phyloP scores from a whole-genome alignment of 176 grass and related monocot genomes.

The Aegilops tauschii region DNA sequence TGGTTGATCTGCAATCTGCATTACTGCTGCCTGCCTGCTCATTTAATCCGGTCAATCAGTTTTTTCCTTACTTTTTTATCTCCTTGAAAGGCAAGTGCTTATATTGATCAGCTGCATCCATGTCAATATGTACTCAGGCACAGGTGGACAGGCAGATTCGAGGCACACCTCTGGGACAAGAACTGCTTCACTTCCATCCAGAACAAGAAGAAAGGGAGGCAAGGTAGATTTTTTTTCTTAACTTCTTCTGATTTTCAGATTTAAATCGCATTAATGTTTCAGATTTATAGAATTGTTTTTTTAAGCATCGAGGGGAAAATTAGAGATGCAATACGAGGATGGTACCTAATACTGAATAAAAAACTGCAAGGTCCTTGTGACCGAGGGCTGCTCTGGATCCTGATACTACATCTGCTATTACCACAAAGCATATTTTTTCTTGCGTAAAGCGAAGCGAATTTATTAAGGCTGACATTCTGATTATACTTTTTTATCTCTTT shows the following conservation, averaged over 20 bases:
- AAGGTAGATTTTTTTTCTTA: constrained; percentile 43
- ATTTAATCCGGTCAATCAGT: neutral
- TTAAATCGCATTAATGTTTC: neutral
- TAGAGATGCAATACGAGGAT: constrained; percentile 17
- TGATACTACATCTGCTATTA: constrained; percentile 25
- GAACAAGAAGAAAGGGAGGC: constrained; percentile 97
- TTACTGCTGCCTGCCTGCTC: neutral
- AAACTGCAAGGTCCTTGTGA: constrained; percentile 15
- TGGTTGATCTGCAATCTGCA: constrained; percentile 41
- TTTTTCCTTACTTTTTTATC: neutral
- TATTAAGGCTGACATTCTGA: constrained; percentile 60
- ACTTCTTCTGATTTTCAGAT: neutral
- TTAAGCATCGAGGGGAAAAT: neutral
- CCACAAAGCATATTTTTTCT: neutral
- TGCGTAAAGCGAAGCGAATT: constrained; percentile 39
- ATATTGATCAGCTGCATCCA: constrained; percentile 25
- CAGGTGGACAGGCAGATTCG: constrained; percentile 88
- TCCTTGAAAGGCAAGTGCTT: neutral
- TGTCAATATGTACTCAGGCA: constrained; percentile 50
- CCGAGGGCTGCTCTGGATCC: neutral
- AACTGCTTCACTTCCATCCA: constrained; percentile 66
- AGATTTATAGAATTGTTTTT: neutral
- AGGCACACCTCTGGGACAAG: constrained; percentile 98
- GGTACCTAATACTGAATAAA: neutral
- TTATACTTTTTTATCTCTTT: constrained; percentile 4